Percentiles rank a stretch among this genome's conserved stretches.
phyloP scores from a whole-genome alignment of 805 yeast genomes.

The Candida fluviatilis region DNA sequence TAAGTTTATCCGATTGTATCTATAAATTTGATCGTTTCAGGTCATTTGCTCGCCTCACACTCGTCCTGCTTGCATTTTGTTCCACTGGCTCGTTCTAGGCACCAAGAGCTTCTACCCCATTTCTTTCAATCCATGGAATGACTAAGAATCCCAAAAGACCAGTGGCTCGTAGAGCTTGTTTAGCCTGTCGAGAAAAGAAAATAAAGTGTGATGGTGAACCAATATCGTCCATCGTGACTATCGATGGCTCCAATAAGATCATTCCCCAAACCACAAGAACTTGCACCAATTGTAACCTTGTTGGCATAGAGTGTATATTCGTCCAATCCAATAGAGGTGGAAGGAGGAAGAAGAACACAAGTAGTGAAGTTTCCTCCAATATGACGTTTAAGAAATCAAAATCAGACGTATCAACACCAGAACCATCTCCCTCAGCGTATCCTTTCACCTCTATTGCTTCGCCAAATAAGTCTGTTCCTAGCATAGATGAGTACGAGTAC shows the following conservation, averaged over 20 bases:
- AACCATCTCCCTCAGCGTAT: too few relatives aligned
- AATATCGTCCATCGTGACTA: conserved; percentile 11
- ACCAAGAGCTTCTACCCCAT: too few relatives aligned
- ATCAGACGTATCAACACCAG: background rate
- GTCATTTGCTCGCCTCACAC: too few relatives aligned
- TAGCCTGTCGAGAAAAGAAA: conserved; percentile 61
- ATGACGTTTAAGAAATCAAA: background rate
- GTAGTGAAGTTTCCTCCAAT: background rate
- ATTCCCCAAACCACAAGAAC: conserved; percentile 16
- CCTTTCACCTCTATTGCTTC: too few relatives aligned
- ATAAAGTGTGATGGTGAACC: conserved; percentile 64
- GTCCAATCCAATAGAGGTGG: conserved; percentile 59
- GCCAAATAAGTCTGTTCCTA: too few relatives aligned
- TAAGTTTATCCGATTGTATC: too few relatives aligned
- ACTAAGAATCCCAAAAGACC: conserved; percentile 13
- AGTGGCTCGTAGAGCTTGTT: conserved; percentile 60
- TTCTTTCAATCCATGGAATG: conserved; percentile 2
- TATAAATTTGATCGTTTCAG: too few relatives aligned
- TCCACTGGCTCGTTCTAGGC: too few relatives aligned
- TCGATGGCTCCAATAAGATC: conserved; percentile 17
- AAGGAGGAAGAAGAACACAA: conserved; percentile 33
- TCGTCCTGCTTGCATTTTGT: background rate
- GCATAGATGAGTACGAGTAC: too few relatives aligned
- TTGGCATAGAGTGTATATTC: conserved; percentile 49
- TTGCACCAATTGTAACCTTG: conserved; percentile 48